Evolutionary conservation across 345 rosid genomes (phyloP).

Genomic region (Populus alba): DNA sequence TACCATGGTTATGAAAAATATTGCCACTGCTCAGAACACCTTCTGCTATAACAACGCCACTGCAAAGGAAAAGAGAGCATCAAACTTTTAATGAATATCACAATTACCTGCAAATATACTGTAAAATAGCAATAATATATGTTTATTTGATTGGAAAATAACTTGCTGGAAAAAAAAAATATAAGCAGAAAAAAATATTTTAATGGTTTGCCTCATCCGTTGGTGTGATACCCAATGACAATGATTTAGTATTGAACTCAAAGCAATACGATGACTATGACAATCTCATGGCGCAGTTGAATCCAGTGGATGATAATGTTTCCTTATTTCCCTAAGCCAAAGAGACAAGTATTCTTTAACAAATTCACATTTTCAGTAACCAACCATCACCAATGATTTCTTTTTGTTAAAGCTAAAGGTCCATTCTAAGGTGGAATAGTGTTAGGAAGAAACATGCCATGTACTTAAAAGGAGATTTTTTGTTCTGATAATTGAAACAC

Average conservation of each 20-base stretch:
- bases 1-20: conserved; percentile 39
- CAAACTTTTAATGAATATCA: not conserved
- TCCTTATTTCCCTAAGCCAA: not conserved
- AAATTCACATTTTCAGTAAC: not conserved
- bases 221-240: not conserved
- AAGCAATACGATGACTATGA: not conserved
- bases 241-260: not conserved
- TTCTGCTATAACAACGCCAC: conserved; percentile 97
- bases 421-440: not conserved
- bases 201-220: not conserved
- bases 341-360: not conserved
- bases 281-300: not conserved
- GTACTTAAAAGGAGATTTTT: not conserved
- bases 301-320: not conserved
- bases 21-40: conserved; percentile 57
- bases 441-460: not conserved
- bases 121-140: not conserved
- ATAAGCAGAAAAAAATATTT: not conserved
- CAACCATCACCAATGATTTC: not conserved
- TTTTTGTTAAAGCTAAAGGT: not conserved
- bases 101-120: not conserved
- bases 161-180: not conserved
- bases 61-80: conserved; percentile 41
- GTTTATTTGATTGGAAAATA: not conserved
- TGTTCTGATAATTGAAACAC: not conserved